Evolutionary conservation across 1,139 yeast species (phyloP).

Genomic region (Scheffersomyces segobiensis): DNA sequence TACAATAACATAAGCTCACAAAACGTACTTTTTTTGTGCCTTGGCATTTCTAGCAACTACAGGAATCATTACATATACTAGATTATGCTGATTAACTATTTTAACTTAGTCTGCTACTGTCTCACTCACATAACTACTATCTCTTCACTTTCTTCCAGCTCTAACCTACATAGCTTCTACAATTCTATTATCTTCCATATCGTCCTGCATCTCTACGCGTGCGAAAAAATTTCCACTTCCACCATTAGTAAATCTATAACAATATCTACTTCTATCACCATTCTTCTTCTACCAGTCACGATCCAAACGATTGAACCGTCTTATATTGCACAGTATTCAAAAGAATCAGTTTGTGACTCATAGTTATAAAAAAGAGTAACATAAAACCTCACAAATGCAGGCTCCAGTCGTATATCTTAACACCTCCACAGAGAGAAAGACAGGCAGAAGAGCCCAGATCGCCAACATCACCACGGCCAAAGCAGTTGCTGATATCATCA

Average conservation of each 20-base stretch:
- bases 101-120: not conserved
- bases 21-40: too few relatives aligned
- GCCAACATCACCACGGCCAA: constrained; percentile 98
- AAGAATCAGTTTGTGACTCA: not conserved
- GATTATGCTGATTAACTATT: too few relatives aligned
- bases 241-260: not conserved
- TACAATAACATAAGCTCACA: too few relatives aligned
- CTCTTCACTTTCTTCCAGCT: not conserved
- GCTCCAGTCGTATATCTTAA: constrained; percentile 57
- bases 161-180: not conserved
- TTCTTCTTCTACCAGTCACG: not conserved
- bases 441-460: constrained; percentile 96
- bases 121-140: not conserved
- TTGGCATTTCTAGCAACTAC: too few relatives aligned
- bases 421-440: constrained; percentile 89
- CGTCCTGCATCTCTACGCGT: not conserved
- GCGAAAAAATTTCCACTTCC: not conserved
- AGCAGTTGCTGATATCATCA: constrained; percentile 94
- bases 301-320: not conserved
- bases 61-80: not conserved
- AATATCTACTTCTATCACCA: not conserved
- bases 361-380: not conserved
- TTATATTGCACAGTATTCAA: not conserved
- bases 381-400: constrained; percentile 31
- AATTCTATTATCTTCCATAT: not conserved